A percentile compares a stretch with the other conserved stretches of the same genome.
These are phyloP conservation scores for Rhizodiscina lignyota DNA, from an alignment of 495 filamentous ascomycete genomes.

Conservation along the genomic window DNA sequence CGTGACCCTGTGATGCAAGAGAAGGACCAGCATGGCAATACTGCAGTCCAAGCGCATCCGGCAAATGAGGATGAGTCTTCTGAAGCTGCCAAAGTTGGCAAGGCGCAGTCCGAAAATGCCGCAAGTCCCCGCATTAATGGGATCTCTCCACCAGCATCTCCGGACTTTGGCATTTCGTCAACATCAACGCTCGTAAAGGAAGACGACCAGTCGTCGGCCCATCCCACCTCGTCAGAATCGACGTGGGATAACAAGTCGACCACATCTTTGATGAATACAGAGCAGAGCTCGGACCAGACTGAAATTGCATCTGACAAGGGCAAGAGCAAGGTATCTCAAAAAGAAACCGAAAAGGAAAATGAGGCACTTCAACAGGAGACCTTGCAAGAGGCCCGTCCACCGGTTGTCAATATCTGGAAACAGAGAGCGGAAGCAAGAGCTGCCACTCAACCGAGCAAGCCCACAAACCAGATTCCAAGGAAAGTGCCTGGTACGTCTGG, in stretches of 20 bases:
- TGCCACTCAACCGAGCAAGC: slow-evolving; percentile 15
- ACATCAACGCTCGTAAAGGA: slow-evolving; percentile 52
- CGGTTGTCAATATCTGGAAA: slow-evolving; percentile 73
- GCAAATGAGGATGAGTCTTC: no score
- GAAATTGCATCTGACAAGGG: slow-evolving; percentile 15
- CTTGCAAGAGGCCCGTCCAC: slow-evolving; percentile 65
- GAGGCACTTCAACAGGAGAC: no score
- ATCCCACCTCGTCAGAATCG: slow-evolving; percentile 46
- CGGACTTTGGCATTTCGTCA: slow-evolving; percentile 50
- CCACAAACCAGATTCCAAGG: no score
- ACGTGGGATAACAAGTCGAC: slow-evolving; percentile 54
- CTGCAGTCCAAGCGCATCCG: no score
- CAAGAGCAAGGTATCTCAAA: slow-evolving; percentile 27
- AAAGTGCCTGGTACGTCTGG: no score
- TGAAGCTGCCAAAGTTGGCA: no score
- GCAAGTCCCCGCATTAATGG: no score
- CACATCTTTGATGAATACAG: slow-evolving; percentile 18
- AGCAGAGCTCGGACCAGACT: slow-evolving; percentile 12
- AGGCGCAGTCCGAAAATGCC: no score
- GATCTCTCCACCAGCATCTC: slow-evolving; percentile 45
- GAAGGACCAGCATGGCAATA: no score
- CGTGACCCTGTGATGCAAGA: no score
- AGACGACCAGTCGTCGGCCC: slow-evolving; percentile 46
- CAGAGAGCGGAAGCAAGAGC: slow-evolving; percentile 53
- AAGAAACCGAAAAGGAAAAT: slow-evolving; percentile 34